Evolutionary conservation across 352 stramenopile species (phyloP), one percentile per base, ranked within the genome.

Genomic region (Globisporangium spinosum): DNA sequence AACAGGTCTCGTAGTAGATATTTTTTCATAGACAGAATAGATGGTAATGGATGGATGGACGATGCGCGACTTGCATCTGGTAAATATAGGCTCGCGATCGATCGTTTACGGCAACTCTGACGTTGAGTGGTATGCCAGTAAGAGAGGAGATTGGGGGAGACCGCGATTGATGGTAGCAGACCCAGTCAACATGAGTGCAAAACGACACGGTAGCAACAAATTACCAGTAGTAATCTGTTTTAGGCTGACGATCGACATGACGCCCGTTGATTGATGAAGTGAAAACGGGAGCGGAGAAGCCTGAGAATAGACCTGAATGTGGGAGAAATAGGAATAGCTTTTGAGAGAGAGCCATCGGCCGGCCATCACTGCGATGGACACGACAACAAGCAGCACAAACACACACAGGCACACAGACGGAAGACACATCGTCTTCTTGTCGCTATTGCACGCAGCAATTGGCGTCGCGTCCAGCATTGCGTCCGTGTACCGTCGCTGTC

Each of bases 21-120:
- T 43, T 35, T 60, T 49, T 51, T 51, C 32, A 27, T 58, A 71
- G 66, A 67, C 49, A 58, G 45, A 49, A 69, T 62, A 58, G 59
- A 70, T 55, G 47, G 23, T 38, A 29, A 35, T 34, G 27, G 23
- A 58, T 54, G 29, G 38, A 51, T 66, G 63, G 64, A 69, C 20
- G 20, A 38, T 9, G 60, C 56, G 68, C 59, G 43, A 35, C 25
- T 29, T 29, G 17, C 60, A 57, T 58, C 45, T 57, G n/a, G 60
- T 66, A 66, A 58, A 66, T 66, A 66, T 66, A 58, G 45, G 45
- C 15, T 66, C 45, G 60, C 27, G 13, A 10, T 51, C 43, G 43
- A 10, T 51, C 43, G 43, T 51, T 51, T 23, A 51, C 43, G 17
- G 22, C 43, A 51, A 51, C 43, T 20, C n/a, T 49, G 15, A 20